phyloP scores from a whole-genome alignment of 257 asterid species.

The Forsythia viridissima region DNA sequence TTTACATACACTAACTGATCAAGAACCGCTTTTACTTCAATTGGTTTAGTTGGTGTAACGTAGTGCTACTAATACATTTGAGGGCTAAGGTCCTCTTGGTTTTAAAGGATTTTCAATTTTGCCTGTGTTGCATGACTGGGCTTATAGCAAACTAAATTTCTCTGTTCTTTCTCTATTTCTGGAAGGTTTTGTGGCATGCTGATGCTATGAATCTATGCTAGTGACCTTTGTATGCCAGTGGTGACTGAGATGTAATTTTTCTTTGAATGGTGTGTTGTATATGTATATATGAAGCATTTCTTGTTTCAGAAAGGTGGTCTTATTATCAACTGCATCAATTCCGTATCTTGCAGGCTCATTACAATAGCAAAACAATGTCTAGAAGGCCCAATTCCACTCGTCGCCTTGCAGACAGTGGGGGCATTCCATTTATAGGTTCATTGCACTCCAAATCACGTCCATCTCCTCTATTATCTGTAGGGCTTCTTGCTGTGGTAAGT shows the following conservation, averaged over 20 bases:
- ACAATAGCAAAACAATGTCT: slow-evolving; percentile 50
- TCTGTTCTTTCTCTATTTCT: neutral
- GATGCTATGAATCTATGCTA: neutral
- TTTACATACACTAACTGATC: neutral
- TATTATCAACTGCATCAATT: slow-evolving; percentile 13
- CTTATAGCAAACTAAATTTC: slow-evolving; percentile 1
- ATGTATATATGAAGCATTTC: neutral
- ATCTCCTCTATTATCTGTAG: slow-evolving; percentile 74
- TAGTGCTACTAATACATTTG: neutral
- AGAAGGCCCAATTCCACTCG: slow-evolving; percentile 79
- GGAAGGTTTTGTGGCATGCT: neutral
- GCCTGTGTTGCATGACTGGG: neutral
- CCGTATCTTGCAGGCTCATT: slow-evolving; percentile 32
- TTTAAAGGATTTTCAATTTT: neutral
- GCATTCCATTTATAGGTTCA: slow-evolving; percentile 71
- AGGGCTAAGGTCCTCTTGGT: neutral
- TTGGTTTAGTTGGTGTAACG: neutral
- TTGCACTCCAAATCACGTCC: slow-evolving; percentile 80
- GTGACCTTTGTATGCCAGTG: neutral
- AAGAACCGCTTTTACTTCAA: neutral
- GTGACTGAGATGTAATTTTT: neutral
- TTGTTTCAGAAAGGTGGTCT: neutral
- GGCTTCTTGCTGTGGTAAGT: slow-evolving; percentile 74
- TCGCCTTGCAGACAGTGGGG: slow-evolving; percentile 59
- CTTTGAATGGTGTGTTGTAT: neutral